phyloP scores from a whole-genome alignment of 768 basidiomycete genomes.

The Termitomyces sp. region DNA sequence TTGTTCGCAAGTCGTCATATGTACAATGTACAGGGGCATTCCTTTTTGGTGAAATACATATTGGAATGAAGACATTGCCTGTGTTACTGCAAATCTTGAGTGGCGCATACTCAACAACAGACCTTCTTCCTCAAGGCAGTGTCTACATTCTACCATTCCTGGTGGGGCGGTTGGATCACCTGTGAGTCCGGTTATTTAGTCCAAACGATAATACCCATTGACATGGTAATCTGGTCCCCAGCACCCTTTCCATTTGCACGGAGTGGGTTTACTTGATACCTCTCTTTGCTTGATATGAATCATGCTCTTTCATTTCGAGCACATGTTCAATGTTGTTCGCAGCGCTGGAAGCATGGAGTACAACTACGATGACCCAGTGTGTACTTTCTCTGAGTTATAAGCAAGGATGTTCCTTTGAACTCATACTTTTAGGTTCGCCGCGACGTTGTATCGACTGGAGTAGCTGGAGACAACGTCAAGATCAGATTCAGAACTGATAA shows the following conservation, averaged over 20 bases:
- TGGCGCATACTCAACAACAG: too few species aligned
- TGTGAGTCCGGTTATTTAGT: conserved; percentile 7
- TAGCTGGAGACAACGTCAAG: not conserved
- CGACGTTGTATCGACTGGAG: not conserved
- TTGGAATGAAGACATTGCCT: conserved; percentile 60
- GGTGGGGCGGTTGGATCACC: conserved; percentile 26
- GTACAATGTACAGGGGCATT: conserved; percentile 94
- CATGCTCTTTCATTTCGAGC: too few species aligned
- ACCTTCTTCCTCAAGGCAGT: too few species aligned
- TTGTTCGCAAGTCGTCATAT: conserved; percentile 81
- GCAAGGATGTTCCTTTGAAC: too few species aligned
- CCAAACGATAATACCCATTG: not conserved
- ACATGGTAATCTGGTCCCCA: not conserved
- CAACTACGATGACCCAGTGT: not conserved
- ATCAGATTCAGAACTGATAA: conserved; percentile 1
- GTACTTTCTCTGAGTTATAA: not conserved
- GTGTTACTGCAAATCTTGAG: not conserved
- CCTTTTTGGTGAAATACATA: conserved; percentile 86
- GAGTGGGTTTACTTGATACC: not conserved
- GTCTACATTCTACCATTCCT: conserved; percentile 36
- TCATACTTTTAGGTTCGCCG: not conserved
- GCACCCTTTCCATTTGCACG: too few species aligned
- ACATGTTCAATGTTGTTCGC: too few species aligned
- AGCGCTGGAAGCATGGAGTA: too few species aligned
- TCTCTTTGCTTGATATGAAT: not conserved